These are phyloP conservation scores for Capsella bursapastoris DNA, from an alignment of 345 rosid genomes.

Conservation along the genomic window DNA sequence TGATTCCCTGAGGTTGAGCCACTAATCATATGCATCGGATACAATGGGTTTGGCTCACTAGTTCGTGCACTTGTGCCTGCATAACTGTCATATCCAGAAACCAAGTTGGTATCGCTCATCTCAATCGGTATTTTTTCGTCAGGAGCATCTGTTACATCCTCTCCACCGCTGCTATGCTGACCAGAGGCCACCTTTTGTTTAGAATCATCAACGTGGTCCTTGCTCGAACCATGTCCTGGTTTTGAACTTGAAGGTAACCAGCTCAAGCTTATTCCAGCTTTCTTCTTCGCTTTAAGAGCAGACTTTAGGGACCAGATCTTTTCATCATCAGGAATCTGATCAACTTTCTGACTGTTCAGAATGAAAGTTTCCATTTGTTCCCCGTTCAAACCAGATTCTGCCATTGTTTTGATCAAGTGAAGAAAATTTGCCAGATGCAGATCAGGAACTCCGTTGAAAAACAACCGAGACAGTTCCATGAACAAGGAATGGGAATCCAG, in stretches of 20 bases:
- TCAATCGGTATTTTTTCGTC: constrained; percentile 41
- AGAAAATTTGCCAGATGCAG: constrained; percentile 88
- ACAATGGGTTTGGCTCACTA: constrained; percentile 23
- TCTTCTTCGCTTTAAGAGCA: constrained; percentile 49
- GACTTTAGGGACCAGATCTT: constrained; percentile 65
- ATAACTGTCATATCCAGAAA: constrained; percentile 42
- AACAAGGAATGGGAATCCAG: constrained; percentile 71
- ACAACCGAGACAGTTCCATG: constrained; percentile 79
- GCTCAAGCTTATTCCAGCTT: constrained; percentile 49
- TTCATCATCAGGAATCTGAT: constrained; percentile 70
- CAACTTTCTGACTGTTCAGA: constrained; percentile 73
- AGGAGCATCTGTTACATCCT: constrained; percentile 35
- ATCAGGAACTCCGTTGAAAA: constrained; percentile 70
- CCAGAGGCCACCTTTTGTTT: constrained; percentile 43
- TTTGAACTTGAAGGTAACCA: constrained; percentile 86
- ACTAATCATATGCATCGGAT: constrained; percentile 23
- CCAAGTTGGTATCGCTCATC: constrained; percentile 44
- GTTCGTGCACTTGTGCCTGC: constrained; percentile 33
- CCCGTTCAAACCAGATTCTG: constrained; percentile 67
- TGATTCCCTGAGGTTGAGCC: constrained; percentile 32
- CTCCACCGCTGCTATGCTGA: constrained; percentile 38
- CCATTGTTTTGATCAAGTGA: constrained; percentile 79
- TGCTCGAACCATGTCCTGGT: constrained; percentile 58
- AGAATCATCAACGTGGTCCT: constrained; percentile 48
- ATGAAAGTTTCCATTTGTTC: constrained; percentile 79